Conservation (phyloP, 108 stramenopile species). For the Cylindrotheca fusiformis region DNA sequence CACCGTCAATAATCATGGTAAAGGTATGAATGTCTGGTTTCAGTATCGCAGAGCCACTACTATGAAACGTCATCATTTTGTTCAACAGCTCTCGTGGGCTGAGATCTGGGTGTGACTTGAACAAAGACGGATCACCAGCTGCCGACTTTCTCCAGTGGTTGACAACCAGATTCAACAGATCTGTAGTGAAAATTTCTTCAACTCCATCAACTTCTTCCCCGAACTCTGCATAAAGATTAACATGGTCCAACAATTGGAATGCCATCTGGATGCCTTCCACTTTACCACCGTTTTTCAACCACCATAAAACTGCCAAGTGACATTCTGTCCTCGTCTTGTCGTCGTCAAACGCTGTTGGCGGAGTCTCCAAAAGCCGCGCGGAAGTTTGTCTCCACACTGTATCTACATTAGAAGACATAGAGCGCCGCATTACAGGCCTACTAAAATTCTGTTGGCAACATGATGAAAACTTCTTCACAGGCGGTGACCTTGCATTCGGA, state of each 20-base stretch:
- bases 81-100: constrained; percentile 18
- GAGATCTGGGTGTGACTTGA: background rate
- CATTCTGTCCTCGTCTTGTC: constrained; percentile 21
- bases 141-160: constrained; percentile 32
- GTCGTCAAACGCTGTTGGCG: constrained; percentile 4
- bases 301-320: constrained; percentile 22
- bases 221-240: background rate
- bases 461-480: too few species aligned
- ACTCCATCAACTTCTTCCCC: background rate
- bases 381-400: constrained; percentile 22
- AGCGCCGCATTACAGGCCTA: too few species aligned
- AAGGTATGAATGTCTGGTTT: constrained; percentile 32
- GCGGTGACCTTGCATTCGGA: too few species aligned
- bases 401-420: background rate
- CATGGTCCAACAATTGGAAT: constrained; percentile 16
- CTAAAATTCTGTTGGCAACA: too few species aligned
- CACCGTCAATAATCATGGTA: constrained; percentile 33
- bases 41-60: constrained; percentile 4
- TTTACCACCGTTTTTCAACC: constrained; percentile 6
- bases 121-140: background rate
- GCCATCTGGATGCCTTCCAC: constrained; percentile 14
- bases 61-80: constrained; percentile 8
- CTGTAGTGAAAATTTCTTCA: constrained; percentile 18
- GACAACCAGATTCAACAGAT: constrained; percentile 27
- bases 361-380: constrained; percentile 12